These are phyloP conservation scores for Lipomyces anomalus DNA, from an alignment of 805 yeast genomes.

Conservation along the genomic window DNA sequence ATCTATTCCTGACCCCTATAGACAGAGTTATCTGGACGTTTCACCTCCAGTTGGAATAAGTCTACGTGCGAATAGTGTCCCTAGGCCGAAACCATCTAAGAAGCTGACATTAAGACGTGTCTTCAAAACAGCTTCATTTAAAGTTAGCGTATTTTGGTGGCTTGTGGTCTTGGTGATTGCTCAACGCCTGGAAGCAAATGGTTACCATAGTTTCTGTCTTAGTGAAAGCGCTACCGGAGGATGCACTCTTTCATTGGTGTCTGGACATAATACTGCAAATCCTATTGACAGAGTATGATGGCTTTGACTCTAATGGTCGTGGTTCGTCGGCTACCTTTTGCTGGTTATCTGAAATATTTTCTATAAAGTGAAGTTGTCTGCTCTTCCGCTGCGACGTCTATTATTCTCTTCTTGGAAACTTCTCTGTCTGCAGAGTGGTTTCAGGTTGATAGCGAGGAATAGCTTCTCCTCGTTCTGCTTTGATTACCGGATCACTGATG, in stretches of 20 bases:
- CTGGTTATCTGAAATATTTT: conserved; percentile 41
- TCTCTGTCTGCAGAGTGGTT: conserved; percentile 30
- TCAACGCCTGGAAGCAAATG: conserved; percentile 25
- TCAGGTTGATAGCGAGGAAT: conserved; percentile 31
- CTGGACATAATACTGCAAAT: conserved; percentile 29
- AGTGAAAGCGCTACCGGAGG: conserved; percentile 36
- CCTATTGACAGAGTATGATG: conserved; percentile 31
- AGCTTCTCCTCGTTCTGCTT: conserved; percentile 35
- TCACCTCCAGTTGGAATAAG: conserved; percentile 16
- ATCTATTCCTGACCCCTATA: conserved; percentile 60
- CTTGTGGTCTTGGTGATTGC: conserved; percentile 16
- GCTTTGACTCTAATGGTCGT: conserved; percentile 27
- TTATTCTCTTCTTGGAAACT: conserved; percentile 16
- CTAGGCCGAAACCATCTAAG: conserved; percentile 20
- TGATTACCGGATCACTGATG: conserved; percentile 33
- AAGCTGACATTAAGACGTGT: conserved; percentile 13
- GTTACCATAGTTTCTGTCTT: conserved; percentile 28
- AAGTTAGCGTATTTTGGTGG: conserved; percentile 20
- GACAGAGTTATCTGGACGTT: conserved; percentile 46
- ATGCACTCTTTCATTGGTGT: conserved; percentile 31
- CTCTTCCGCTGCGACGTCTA: conserved; percentile 23
- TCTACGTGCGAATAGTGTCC: conserved; percentile 20
- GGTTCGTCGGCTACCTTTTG: conserved; percentile 30
- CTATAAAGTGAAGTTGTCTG: conserved; percentile 32
- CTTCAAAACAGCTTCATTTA: conserved; percentile 1